These are phyloP conservation scores for Odontarrhena argentea DNA, from an alignment of 345 rosid species.

Conservation along the genomic window DNA sequence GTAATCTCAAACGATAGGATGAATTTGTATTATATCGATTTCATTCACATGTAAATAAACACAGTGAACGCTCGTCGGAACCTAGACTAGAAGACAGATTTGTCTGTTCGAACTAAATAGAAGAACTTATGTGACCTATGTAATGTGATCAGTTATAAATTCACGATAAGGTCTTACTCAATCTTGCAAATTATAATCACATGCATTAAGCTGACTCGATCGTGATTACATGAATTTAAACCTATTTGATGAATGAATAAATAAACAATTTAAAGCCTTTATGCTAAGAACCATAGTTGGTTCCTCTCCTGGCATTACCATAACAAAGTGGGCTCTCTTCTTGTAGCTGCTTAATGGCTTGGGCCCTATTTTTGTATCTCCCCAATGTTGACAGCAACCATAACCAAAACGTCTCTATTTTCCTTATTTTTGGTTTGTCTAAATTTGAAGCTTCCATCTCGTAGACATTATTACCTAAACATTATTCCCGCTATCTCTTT, in stretches of 20 bases:
- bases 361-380: neutral
- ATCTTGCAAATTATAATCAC: neutral
- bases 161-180: neutral
- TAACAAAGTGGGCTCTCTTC: constrained; percentile 20
- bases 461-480: no score
- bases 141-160: neutral
- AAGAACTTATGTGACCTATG: neutral
- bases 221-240: neutral
- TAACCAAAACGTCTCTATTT: neutral
- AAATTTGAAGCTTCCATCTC: neutral
- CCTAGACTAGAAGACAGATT: neutral
- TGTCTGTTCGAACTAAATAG: neutral
- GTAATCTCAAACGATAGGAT: no score
- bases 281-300: neutral
- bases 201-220: neutral
- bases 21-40: neutral
- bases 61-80: neutral
- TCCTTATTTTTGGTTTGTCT: neutral
- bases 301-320: neutral
- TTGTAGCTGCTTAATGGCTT: neutral
- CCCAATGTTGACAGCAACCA: neutral
- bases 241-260: neutral
- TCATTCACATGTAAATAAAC: neutral
- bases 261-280: neutral
- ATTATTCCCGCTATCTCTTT: no score